Evolutionary conservation across 108 stramenopile species (phyloP).

Genomic region (Chaetoceros tenuissimus): DNA sequence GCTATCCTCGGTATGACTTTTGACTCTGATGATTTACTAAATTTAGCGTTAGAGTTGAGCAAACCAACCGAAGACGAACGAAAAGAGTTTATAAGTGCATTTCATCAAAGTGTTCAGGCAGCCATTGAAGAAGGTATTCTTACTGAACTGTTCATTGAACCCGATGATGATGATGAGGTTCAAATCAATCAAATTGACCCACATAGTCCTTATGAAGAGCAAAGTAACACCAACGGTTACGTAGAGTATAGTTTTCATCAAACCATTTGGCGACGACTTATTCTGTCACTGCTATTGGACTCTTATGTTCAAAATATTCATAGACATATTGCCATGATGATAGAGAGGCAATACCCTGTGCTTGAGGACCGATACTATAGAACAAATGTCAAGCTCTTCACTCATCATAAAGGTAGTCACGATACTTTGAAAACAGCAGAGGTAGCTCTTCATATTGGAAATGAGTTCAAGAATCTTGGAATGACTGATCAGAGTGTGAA

Average conservation of each 20-base stretch:
- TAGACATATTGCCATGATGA: constrained; percentile 35
- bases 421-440: constrained; percentile 32
- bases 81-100: constrained; percentile 11
- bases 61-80: constrained; percentile 19
- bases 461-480: constrained; percentile 37
- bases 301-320: constrained; percentile 53
- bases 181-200: not conserved
- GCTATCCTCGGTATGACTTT: constrained; percentile 52
- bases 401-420: constrained; percentile 45
- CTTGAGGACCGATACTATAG: constrained; percentile 27
- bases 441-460: constrained; percentile 44
- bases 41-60: constrained; percentile 28
- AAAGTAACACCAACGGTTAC: not conserved
- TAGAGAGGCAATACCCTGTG: constrained; percentile 28
- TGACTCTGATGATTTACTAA: constrained; percentile 28
- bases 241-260: constrained; percentile 37
- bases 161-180: constrained; percentile 12
- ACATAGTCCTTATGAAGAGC: not conserved
- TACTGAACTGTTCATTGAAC: constrained; percentile 16
- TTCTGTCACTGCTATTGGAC: constrained; percentile 49
- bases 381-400: constrained; percentile 31
- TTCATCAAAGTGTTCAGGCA: constrained; percentile 23
- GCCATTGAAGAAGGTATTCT: constrained; percentile 62
- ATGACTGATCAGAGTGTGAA: constrained; percentile 38
- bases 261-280: constrained; percentile 46